Conservation (phyloP, 768 basidiomycete species). For the Leccinellum albellum region DNA sequence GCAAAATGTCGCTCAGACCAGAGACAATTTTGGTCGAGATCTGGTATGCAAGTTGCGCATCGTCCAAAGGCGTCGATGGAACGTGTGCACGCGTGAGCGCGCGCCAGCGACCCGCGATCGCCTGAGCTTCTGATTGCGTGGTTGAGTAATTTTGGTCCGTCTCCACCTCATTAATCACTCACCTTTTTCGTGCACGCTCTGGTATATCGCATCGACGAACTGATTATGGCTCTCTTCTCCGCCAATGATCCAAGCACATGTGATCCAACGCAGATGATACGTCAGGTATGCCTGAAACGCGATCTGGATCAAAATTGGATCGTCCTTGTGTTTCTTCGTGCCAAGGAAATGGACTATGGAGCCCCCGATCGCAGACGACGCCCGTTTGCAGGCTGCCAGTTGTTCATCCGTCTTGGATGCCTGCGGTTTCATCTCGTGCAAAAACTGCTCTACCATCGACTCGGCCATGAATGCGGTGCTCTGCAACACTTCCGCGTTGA, state of each 20-base stretch:
- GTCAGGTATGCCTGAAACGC: conserved; percentile 32
- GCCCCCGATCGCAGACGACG: conserved; percentile 18
- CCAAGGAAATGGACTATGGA: conserved; percentile 26
- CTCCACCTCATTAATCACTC: conserved; percentile 3
- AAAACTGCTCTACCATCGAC: conserved; percentile 42
- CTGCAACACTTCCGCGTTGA: conserved; percentile 50
- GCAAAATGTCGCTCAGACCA: conserved; percentile 28
- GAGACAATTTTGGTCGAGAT: conserved; percentile 22
- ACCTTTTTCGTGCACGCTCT: conserved; percentile 35
- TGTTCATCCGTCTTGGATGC: conserved; percentile 21
- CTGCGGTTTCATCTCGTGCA: conserved; percentile 13
- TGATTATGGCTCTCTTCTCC: conserved; percentile 22
- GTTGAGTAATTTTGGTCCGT: background rate
- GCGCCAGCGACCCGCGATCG: conserved; percentile 44
- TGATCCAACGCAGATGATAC: conserved; percentile 27
- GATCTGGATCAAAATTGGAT: conserved; percentile 36
- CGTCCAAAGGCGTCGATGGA: conserved; percentile 21
- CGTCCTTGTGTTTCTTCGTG: conserved; percentile 28
- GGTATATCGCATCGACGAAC: conserved; percentile 31
- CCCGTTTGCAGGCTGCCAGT: conserved; percentile 20
- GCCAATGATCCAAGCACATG: conserved; percentile 28
- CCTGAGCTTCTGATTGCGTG: conserved; percentile 37
- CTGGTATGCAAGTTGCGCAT: conserved; percentile 21
- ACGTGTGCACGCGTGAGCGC: conserved; percentile 36
- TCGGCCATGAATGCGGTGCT: conserved; percentile 47